Conservation (phyloP, 2,329 filamentous ascomycete species). For the Hymenoscyphus albidus region DNA sequence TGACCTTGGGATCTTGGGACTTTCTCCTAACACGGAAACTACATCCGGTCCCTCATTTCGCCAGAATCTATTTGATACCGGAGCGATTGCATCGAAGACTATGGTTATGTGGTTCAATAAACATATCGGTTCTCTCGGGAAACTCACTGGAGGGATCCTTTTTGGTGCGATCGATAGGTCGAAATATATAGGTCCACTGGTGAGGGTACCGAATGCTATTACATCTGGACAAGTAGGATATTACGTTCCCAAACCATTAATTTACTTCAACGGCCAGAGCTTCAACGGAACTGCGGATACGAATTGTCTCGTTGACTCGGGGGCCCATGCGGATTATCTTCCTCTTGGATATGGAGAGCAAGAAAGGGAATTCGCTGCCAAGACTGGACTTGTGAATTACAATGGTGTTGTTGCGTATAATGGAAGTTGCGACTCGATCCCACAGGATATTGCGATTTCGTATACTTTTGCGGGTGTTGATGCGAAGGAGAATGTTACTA, state of each 20-base stretch:
- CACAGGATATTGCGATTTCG: conserved; percentile 28
- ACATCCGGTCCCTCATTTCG: conserved; percentile 32
- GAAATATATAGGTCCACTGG: conserved; percentile 35
- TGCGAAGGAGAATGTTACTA: conserved; percentile 24
- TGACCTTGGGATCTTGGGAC: conserved; percentile 35
- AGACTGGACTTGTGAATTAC: conserved; percentile 26
- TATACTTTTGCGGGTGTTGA: conserved; percentile 29
- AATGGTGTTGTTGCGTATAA: conserved; percentile 20
- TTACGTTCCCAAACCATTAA: conserved; percentile 25
- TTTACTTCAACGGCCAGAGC: conserved; percentile 25
- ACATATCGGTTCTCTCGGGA: conserved; percentile 22
- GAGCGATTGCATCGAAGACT: conserved; percentile 31
- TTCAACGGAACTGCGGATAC: conserved; percentile 17
- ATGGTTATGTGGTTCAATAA: conserved; percentile 38
- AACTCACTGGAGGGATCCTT: conserved; percentile 33
- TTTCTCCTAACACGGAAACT: conserved; percentile 29
- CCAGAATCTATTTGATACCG: conserved; percentile 33
- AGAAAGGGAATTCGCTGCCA: conserved; percentile 22
- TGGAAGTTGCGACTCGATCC: conserved; percentile 31
- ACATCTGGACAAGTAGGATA: conserved; percentile 18
- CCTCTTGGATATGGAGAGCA: conserved; percentile 19
- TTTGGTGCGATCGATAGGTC: conserved; percentile 36
- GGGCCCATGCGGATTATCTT: conserved; percentile 29
- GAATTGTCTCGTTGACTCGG: conserved; percentile 36
- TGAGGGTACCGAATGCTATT: conserved; percentile 28